phyloP scores from a whole-genome alignment of 169 alveolate species.

The Plasmodium relictum region DNA sequence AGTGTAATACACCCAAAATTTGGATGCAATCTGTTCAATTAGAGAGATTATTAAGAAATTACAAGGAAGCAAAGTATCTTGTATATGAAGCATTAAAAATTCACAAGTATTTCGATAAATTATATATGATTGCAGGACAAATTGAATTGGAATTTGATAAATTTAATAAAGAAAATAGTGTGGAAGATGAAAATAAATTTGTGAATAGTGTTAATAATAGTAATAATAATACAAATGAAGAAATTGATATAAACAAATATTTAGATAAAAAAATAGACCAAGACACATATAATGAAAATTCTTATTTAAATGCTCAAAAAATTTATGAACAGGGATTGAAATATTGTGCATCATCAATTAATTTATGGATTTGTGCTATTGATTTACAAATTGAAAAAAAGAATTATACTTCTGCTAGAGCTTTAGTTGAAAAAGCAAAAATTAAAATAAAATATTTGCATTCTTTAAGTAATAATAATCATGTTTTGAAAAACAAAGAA shows the following conservation, averaged over 20 bases:
- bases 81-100: conserved; percentile 87
- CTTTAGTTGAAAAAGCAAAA: conserved; percentile 91
- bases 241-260: neutral
- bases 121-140: conserved; percentile 95
- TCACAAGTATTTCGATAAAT: conserved; percentile 90
- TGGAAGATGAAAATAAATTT: neutral
- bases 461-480: conserved; percentile 89
- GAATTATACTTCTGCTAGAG: conserved; percentile 92
- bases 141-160: conserved; percentile 84
- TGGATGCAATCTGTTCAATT: conserved; percentile 95
- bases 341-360: conserved; percentile 85
- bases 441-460: conserved; percentile 85
- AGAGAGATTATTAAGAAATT: conserved; percentile 90
- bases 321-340: conserved; percentile 82
- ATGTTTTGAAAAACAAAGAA: conserved; percentile 74
- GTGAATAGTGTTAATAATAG: neutral
- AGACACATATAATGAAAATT: neutral
- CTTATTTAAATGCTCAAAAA: conserved; percentile 58
- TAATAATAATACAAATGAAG: neutral
- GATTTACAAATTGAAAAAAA: conserved; percentile 86
- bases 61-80: conserved; percentile 84
- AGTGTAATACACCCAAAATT: conserved; percentile 88
- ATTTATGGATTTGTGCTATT: conserved; percentile 92
- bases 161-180: neutral
- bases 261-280: neutral